These are phyloP conservation scores for Cladosporium sp. DNA, from an alignment of 2,329 filamentous ascomycete species.

Conservation along the genomic window DNA sequence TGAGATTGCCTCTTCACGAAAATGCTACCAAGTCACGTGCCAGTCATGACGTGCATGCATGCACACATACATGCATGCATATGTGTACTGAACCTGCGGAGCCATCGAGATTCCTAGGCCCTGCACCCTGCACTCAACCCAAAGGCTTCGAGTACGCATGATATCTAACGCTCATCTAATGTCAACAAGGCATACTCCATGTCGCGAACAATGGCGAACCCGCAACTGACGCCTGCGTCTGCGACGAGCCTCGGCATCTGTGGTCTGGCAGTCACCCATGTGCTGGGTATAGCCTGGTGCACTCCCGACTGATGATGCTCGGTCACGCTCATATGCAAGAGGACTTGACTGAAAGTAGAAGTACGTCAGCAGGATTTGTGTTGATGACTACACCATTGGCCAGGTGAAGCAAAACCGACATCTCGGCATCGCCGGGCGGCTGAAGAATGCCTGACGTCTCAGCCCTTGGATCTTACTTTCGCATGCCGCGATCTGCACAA, in stretches of 20 bases:
- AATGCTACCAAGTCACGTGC: slow-evolving; percentile 8
- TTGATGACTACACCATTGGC: background rate
- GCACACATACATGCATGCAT: background rate
- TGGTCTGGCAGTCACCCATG: no score
- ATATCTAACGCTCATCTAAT: no score
- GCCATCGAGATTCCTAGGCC: no score
- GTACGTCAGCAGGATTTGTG: background rate
- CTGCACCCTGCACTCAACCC: no score
- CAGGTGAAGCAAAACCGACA: background rate
- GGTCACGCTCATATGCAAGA: background rate
- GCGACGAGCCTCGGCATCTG: no score
- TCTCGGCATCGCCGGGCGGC: slow-evolving; percentile 2
- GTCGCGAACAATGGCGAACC: no score
- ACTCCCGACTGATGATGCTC: no score
- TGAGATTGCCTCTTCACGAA: slow-evolving; percentile 7
- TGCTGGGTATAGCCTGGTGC: no score
- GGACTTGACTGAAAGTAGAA: background rate
- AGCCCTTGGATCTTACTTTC: background rate
- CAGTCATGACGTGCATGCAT: background rate
- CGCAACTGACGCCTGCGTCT: no score
- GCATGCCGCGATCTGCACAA: background rate
- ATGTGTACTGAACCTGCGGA: no score
- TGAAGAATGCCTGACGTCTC: background rate
- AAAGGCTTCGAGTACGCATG: no score
- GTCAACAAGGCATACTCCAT: no score